Base-by-base conservation (phyloP, 306 rosid genomes). In the Prunus mume region DNA sequence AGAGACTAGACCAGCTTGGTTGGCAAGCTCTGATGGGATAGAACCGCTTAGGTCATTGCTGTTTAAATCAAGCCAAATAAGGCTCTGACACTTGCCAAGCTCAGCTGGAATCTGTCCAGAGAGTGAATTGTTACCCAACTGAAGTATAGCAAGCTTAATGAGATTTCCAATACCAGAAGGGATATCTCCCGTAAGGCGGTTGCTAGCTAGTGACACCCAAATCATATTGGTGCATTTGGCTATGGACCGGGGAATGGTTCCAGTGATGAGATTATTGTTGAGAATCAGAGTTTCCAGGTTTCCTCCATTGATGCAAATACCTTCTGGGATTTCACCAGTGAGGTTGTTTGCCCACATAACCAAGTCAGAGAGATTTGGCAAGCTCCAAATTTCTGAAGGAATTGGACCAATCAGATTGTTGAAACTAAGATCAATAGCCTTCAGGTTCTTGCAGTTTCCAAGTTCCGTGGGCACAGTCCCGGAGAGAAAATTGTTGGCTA, bases 331-430 rank as follows among this genome's bases (percentile, higher is more conserved):
- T 76, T 76, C 80, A 2, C 94, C 97, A 0, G 81, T 78, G 46
- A 91, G 87, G 25, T 77, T 83, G 54, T 87, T 91, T 3, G 93
- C 93, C 97, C 97, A 91, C 88, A 91, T 89, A 66, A 91, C 85
- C 81, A 91, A 76, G 78, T 89, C 88, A 14, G 85, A 76, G 22
- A 91, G 89, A 72, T 81, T 85, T 25, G 92, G 92, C 77, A 91
- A 82, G 30, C 57, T 61, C 93, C 97, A 89, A 81, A 91, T 51
- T 43, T 80, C 89, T 15, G 7, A 14, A 19, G 97, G 97, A 75
- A 91, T 87, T 17, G 85, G 49, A 13, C 94, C 97, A 56, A n/a
- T 83, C 75, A 89, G 79, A n/a, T 34, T 79, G 71, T 91, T 91
- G 68, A 89, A 91, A 79, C 97, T 91, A 7, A 91, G 84, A 83